Conservation (phyloP, 768 basidiomycete genomes). For the Boletus subparvulus region DNA sequence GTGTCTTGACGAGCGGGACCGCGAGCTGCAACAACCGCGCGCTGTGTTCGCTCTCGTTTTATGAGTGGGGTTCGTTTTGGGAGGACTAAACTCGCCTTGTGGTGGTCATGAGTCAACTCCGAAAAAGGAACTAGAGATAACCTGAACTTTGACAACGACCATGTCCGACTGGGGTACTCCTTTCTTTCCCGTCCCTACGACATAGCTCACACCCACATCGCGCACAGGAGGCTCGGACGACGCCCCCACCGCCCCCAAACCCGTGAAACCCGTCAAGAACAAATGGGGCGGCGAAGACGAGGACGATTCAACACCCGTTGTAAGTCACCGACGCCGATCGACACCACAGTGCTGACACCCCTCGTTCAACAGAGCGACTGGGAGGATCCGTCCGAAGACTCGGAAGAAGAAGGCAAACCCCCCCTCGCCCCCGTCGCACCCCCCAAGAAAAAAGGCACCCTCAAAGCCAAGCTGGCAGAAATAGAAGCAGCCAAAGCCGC, state of each 20-base stretch:
- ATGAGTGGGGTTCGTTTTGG: no score
- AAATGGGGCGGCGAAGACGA: slow-evolving; percentile 92
- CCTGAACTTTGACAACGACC: background rate
- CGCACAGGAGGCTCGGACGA: slow-evolving; percentile 39
- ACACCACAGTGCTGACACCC: slow-evolving; percentile 3
- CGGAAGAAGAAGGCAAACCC: slow-evolving; percentile 68
- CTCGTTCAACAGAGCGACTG: slow-evolving; percentile 79
- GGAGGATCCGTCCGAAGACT: slow-evolving; percentile 85
- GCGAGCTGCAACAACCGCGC: slow-evolving; percentile 56
- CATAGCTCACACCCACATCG: slow-evolving; percentile 23
- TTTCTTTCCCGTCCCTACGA: slow-evolving; percentile 1
- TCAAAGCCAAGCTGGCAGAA: slow-evolving; percentile 90
- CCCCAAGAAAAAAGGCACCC: slow-evolving; percentile 87
- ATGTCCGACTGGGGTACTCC: slow-evolving; percentile 51
- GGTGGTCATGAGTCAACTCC: background rate
- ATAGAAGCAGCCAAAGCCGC: slow-evolving; percentile 78
- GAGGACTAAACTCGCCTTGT: no score
- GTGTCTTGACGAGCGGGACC: slow-evolving; percentile 57
- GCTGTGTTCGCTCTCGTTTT: background rate
- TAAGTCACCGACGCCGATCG: slow-evolving; percentile 37
- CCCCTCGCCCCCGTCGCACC: slow-evolving; percentile 55
- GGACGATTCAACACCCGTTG: slow-evolving; percentile 75
- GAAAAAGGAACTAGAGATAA: slow-evolving; percentile 3
- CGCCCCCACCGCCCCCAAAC: slow-evolving; percentile 31
- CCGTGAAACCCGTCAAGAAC: slow-evolving; percentile 38